Base-by-base conservation (phyloP, 768 basidiomycete species). In the Tylopilus balloui region DNA sequence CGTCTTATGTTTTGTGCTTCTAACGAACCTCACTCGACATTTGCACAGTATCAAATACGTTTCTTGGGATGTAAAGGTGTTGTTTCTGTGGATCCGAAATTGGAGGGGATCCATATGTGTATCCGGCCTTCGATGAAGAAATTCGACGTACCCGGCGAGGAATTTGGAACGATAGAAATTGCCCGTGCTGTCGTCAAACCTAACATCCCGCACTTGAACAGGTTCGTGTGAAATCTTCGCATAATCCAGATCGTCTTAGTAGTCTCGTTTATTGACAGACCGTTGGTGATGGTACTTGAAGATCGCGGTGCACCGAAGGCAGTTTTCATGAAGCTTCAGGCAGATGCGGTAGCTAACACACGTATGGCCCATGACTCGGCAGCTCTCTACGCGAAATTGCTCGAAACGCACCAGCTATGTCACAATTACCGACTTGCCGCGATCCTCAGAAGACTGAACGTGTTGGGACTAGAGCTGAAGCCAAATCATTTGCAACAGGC, bases 51-150 rank as follows among this genome's bases (percentile, higher is more conserved):
- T 62, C 88, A 88, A 69, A 90, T 92, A 42, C 81, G 91, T 39
- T 86, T 92, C 62, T 63, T 92, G 38, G 90, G 88, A 17, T 89
- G 75, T 67, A 93, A 93, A 65, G 92, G 91, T 0, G 79, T 92
- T 20, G 85, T 92, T 1, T 74, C 70, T 4, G 74, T 92, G 11
- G 89, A 92, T 57, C 68, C 76, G 41, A 68, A 69, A 40, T 56
- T 70, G 14, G 54, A 66, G 36, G 81, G 81, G 0, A 78, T 83
- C 42, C 76, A 74, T 15, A 86, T 92, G 84, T 75, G 83, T 24
- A 61, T 90, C 9, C 73, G 90, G 28, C 66, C 69, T 6, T 86
- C 85, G 0, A 91, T 91, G 88, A 76, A 74, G 29, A 92, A 92
- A 56, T 92, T 92, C 53, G 67, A 75, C 14, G 79, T 75, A 6